Evolutionary conservation across 1,284 basidiomycete genomes (phyloP), one percentile per base, ranked within the genome.

Genomic region (Thelephora terrestris): DNA sequence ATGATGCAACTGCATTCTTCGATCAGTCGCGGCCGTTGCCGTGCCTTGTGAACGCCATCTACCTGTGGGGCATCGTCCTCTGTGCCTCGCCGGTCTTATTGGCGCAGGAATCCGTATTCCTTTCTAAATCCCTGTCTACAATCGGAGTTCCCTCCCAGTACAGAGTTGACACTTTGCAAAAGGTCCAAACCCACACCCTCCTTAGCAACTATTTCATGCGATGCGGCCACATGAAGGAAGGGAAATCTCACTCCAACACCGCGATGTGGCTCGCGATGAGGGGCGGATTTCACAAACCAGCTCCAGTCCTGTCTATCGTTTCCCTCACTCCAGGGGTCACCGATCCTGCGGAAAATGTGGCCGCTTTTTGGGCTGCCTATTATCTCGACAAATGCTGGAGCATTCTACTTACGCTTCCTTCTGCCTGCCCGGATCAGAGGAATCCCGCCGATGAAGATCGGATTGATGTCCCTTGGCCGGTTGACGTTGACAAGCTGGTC

Each of bases 301-400:
- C 55, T 20, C 34, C 27, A 12, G n/a, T 9, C 9, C 25, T 23
- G 21, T 51, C 44, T 9, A 51, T 37, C 38, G 46, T 17, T 27
- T 27, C 36, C 7, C 49, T 37, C 37, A 52, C 38, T 9, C 51
- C 39, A 18, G 68, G 74, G 48, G 54, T 52, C 4, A 59, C 76
- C 34, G 71, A 76, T 50, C 74, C 78, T 45, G 79, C 74, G 45
- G 80, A 85, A 56, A 68, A 78, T 32, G 76, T 83, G 47, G 63
- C 78, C 27, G 72, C 80, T 1, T 86, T 86, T 54, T 85, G 82
- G 82, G 75, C 79, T 52, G 78, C 81, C 7, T 85, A 77, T 60
- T 73, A 75, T 50, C 62, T 85, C 50, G 84, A 85, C 58, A 71
- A 75, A 24, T 64, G 61, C 48, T 84, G 81, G 78, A 78, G 80